These are phyloP conservation scores for Botryotinia globosa DNA, from an alignment of 2,329 filamentous ascomycete species.

Conservation along the genomic window DNA sequence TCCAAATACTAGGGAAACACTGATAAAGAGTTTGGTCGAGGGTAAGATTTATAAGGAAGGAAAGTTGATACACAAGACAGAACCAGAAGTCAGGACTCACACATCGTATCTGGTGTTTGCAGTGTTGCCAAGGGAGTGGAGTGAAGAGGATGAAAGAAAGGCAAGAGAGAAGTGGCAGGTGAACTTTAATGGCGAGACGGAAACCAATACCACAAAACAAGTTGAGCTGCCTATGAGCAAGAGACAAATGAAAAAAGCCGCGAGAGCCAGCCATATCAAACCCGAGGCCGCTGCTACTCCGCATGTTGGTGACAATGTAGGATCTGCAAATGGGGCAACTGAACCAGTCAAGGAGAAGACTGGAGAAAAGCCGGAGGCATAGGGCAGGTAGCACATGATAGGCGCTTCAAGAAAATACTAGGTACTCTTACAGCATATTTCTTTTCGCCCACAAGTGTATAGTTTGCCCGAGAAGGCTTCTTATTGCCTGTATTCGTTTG, in stretches of 20 bases:
- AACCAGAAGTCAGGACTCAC: conserved; percentile 89
- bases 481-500: neutral
- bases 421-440: neutral
- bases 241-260: conserved; percentile 33
- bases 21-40: conserved; percentile 37
- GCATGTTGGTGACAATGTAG: neutral
- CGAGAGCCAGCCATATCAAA: conserved; percentile 19
- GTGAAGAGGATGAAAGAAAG: conserved; percentile 71
- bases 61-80: conserved; percentile 72
- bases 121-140: conserved; percentile 82
- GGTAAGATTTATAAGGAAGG: conserved; percentile 71
- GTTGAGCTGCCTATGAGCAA: conserved; percentile 26
- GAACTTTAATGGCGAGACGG: conserved; percentile 26
- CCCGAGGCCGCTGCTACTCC: neutral
- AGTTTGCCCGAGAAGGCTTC: neutral
- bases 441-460: neutral
- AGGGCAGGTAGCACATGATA: neutral
- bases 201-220: conserved; percentile 21
- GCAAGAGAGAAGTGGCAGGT: conserved; percentile 57
- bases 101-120: conserved; percentile 98
- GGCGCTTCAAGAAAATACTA: neutral
- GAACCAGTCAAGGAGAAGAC: neutral
- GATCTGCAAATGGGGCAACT: neutral
- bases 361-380: neutral
- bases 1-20: conserved; percentile 37